These are phyloP conservation scores for Phragmites australis DNA, from an alignment of 176 grass and related monocot species.

Conservation along the genomic window DNA sequence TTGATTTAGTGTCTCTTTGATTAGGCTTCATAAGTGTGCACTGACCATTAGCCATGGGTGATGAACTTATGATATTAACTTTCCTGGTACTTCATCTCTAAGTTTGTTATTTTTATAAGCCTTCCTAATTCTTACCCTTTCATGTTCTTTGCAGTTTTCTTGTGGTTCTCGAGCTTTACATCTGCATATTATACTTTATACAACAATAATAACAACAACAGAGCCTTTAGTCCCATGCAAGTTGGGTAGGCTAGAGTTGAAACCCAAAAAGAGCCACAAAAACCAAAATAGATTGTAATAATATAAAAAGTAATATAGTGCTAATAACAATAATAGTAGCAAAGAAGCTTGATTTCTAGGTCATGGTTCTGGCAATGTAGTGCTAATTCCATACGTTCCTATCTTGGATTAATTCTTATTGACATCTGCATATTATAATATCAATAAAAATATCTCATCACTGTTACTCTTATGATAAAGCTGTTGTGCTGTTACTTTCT, in stretches of 20 bases:
- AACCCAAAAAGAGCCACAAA: background rate
- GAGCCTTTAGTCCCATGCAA: background rate
- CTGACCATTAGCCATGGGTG: background rate
- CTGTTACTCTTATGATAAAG: background rate
- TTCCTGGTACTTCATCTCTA: conserved; percentile 9
- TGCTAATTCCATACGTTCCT: background rate
- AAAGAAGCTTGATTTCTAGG: background rate
- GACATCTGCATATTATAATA: background rate
- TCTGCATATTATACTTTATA: background rate
- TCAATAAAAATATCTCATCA: conserved; percentile 7
- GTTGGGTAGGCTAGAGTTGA: background rate
- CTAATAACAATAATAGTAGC: background rate
- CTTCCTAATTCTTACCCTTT: background rate
- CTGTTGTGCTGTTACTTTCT: background rate
- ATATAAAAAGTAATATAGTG: background rate
- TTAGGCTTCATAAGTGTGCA: conserved; percentile 3
- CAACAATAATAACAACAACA: background rate
- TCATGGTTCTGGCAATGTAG: background rate
- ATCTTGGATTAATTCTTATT: background rate
- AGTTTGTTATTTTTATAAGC: background rate
- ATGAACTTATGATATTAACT: background rate
- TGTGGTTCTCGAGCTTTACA: conserved; percentile 11
- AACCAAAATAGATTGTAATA: background rate
- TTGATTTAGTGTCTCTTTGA: background rate
- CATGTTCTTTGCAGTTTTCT: background rate